These are phyloP conservation scores for Cystobasidium tubakii DNA, from an alignment of 768 basidiomycete genomes.

Conservation along the genomic window DNA sequence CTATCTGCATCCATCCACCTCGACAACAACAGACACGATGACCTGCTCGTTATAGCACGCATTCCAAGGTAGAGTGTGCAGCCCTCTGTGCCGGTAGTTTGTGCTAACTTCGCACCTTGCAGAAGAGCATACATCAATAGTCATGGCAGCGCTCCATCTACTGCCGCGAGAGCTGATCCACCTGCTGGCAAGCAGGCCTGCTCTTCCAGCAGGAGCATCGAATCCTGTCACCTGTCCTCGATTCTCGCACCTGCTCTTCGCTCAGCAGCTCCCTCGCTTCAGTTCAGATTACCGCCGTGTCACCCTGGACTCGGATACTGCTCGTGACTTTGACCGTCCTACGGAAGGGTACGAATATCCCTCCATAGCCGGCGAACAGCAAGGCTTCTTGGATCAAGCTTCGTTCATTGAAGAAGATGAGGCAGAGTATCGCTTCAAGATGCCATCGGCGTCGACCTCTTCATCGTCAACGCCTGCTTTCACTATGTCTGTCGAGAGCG, in stretches of 20 bases:
- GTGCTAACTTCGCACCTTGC: background rate
- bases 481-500: background rate
- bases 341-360: slow-evolving; percentile 16
- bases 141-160: slow-evolving; percentile 30
- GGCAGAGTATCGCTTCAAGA: background rate
- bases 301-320: slow-evolving; percentile 4
- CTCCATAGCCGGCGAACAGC: background rate
- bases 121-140: background rate
- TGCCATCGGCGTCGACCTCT: background rate
- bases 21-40: background rate
- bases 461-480: background rate
- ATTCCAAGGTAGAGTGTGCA: background rate
- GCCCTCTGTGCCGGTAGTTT: background rate
- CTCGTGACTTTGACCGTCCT: slow-evolving; percentile 32
- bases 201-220: background rate
- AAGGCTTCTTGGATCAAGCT: background rate
- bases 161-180: slow-evolving; percentile 26
- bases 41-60: background rate
- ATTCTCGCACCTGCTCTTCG: background rate
- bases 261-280: background rate
- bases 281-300: slow-evolving; percentile 17
- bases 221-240: background rate
- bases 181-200: slow-evolving; percentile 16
- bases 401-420: slow-evolving; percentile 6
- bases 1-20: background rate